phyloP scores from a whole-genome alignment of 345 rosid genomes.

The Ricinus communis region DNA sequence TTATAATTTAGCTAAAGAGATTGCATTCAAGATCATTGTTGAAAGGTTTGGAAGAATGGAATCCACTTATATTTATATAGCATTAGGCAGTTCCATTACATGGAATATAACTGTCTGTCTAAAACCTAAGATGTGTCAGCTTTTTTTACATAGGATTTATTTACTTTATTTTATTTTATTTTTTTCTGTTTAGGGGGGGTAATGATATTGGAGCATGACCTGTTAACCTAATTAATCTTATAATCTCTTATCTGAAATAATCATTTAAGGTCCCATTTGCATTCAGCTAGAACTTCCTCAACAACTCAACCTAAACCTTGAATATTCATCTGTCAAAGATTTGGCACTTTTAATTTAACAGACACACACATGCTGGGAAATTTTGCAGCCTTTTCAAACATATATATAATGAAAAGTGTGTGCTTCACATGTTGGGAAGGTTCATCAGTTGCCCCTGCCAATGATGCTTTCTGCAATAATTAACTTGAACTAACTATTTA shows the following conservation, averaged over 20 bases:
- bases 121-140: conserved; percentile 1
- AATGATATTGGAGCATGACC: background rate
- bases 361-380: conserved; percentile 18
- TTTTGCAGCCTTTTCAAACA: background rate
- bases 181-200: too few relatives aligned
- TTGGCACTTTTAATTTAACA: conserved; percentile 3
- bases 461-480: conserved; percentile 4
- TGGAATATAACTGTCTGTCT: background rate
- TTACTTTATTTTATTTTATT: background rate
- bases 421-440: conserved; percentile 28
- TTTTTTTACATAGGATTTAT: background rate
- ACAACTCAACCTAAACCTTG: conserved; percentile 22
- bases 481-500: background rate
- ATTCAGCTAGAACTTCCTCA: conserved; percentile 29
- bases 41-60: background rate
- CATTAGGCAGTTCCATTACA: background rate
- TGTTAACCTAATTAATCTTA: conserved; percentile 1
- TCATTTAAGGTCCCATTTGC: background rate
- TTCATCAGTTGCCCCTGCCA: conserved; percentile 22
- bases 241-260: background rate
- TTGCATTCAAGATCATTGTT: too few relatives aligned
- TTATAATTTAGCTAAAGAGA: background rate
- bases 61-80: background rate
- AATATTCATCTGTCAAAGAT: conserved; percentile 4
- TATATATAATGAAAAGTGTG: background rate